Conservation (phyloP, 2,329 filamentous ascomycete genomes). For the Arthrocladium fulminans region DNA sequence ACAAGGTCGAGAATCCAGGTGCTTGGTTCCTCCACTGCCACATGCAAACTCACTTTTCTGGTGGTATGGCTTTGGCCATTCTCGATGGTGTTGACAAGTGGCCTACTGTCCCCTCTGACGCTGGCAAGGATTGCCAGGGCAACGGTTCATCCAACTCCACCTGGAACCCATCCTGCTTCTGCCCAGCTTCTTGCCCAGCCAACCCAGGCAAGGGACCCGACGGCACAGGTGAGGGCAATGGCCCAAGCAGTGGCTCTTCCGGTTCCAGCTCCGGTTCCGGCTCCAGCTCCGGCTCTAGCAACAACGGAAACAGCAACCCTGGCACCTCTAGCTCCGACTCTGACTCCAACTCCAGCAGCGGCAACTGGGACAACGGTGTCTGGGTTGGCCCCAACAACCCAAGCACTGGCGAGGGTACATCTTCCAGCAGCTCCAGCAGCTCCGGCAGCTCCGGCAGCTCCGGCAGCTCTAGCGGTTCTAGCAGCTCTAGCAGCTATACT, state of each 20-base stretch:
- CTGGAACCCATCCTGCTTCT: constrained; percentile 9
- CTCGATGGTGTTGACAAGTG: constrained; percentile 32
- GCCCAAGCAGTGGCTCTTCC: constrained; percentile 21
- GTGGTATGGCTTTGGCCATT: constrained; percentile 50
- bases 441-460: constrained; percentile 3
- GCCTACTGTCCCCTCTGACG: constrained; percentile 18
- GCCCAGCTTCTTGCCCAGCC: constrained; percentile 4
- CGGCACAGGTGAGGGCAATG: constrained; percentile 2
- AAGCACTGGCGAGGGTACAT: not conserved
- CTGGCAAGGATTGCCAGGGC: constrained; percentile 18
- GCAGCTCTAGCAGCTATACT: not conserved
- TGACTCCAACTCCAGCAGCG: not conserved
- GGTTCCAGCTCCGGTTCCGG: constrained; percentile 9
- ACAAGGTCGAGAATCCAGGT: constrained; percentile 46
- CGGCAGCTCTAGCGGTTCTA: constrained; percentile 4
- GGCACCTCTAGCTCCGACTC: not conserved
- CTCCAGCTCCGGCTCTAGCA: constrained; percentile 3
- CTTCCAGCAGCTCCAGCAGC: not conserved
- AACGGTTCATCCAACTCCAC: constrained; percentile 8
- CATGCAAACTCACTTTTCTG: constrained; percentile 45
- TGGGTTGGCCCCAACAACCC: constrained; percentile 1
- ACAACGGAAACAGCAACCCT: not conserved
- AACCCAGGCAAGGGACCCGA: constrained; percentile 3
- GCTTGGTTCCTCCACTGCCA: constrained; percentile 51
- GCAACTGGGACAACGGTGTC: constrained; percentile 1